Evolutionary conservation across 2,329 filamentous ascomycete species (phyloP).

Genomic region (Diaporthe sp.): DNA sequence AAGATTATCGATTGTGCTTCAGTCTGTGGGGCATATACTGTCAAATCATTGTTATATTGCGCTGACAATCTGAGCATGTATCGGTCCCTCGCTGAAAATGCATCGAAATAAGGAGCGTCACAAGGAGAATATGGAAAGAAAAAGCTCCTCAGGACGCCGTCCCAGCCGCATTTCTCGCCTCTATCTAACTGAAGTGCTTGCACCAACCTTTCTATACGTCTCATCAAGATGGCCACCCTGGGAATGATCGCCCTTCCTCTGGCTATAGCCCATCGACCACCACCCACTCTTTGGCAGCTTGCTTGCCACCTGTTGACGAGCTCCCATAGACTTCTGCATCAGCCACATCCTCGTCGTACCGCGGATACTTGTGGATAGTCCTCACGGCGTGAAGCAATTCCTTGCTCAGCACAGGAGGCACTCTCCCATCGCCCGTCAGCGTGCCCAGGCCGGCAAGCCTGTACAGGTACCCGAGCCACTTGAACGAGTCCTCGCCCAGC

Average conservation of each 20-base stretch:
- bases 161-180: neutral
- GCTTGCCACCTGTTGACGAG: neutral
- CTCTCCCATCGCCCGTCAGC: constrained; percentile 59
- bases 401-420: constrained; percentile 58
- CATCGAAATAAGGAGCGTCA: neutral
- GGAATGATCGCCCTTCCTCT: too few relatives aligned
- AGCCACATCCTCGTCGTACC: constrained; percentile 44
- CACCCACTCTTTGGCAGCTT: neutral
- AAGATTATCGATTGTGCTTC: neutral
- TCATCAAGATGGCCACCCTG: neutral
- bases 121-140: neutral
- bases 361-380: constrained; percentile 61
- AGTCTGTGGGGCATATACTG: neutral
- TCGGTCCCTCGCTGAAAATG: neutral
- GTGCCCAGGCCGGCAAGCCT: constrained; percentile 61
- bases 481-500: constrained; percentile 55
- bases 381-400: constrained; percentile 62
- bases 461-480: constrained; percentile 61
- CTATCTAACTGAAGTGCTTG: neutral
- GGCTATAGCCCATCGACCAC: neutral
- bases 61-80: neutral
- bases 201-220: neutral
- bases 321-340: neutral
- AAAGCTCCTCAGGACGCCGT: neutral
- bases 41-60: too few relatives aligned